These are phyloP conservation scores for Fusarium dlaminii DNA, from an alignment of 2,329 filamentous ascomycete species.

Conservation along the genomic window DNA sequence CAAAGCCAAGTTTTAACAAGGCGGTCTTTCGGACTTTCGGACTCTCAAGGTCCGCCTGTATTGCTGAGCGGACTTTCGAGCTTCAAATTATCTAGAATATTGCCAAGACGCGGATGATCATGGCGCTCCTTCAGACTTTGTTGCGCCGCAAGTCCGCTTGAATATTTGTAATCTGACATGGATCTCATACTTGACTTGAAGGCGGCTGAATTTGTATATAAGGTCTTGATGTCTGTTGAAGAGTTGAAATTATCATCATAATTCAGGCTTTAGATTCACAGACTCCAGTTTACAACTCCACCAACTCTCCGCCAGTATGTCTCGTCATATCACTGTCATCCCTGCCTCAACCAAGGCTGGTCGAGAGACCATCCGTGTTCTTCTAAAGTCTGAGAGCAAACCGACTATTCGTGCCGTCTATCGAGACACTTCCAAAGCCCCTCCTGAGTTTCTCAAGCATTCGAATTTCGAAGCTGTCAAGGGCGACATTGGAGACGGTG, in stretches of 20 bases:
- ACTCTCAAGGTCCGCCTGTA: slow-evolving; percentile 2
- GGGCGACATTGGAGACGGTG: slow-evolving; percentile 44
- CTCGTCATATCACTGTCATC: slow-evolving; percentile 44
- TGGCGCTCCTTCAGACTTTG: not conserved
- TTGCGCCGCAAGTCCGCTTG: not conserved
- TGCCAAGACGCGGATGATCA: not conserved
- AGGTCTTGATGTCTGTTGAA: not conserved
- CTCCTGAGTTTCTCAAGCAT: slow-evolving; percentile 42
- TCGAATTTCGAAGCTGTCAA: slow-evolving; percentile 43
- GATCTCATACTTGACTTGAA: not conserved
- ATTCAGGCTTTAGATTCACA: not conserved
- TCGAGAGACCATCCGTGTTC: slow-evolving; percentile 41
- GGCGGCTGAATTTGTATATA: not conserved
- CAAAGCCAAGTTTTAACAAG: not conserved
- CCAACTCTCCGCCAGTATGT: slow-evolving; percentile 33
- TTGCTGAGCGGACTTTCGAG: not conserved
- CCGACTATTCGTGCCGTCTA: slow-evolving; percentile 45
- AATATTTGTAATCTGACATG: not conserved
- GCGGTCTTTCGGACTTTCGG: slow-evolving; percentile 2
- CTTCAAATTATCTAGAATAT: not conserved
- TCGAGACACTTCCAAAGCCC: slow-evolving; percentile 43
- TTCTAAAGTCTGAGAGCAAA: slow-evolving; percentile 35
- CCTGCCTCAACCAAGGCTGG: slow-evolving; percentile 49
- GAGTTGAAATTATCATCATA: not conserved
- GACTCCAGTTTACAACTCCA: not conserved